These are phyloP conservation scores for Thielaviopsis ethacetica DNA, from an alignment of 2,329 filamentous ascomycete species.

Conservation along the genomic window DNA sequence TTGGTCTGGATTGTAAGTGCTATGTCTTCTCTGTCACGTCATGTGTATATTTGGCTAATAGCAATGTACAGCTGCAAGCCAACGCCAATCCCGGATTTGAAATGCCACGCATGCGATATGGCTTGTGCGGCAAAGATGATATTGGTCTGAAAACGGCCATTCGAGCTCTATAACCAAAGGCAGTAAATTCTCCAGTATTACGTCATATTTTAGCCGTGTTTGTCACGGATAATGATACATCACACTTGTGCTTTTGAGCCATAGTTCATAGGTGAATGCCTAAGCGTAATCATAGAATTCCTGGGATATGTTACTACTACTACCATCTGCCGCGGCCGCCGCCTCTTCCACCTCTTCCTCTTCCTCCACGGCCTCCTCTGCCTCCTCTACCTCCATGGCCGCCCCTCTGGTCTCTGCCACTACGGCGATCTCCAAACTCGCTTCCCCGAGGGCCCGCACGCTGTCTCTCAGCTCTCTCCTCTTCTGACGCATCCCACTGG, in stretches of 20 bases:
- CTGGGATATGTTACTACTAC: background rate
- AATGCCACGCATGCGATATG: too few relatives aligned
- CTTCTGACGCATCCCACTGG: conserved; percentile 53
- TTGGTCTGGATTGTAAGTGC: conserved; percentile 39
- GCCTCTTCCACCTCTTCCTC: conserved; percentile 17
- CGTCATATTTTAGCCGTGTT: background rate
- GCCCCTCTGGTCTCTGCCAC: conserved; percentile 21
- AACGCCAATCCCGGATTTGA: background rate
- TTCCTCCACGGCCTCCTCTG: conserved; percentile 19
- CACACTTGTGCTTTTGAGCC: background rate
- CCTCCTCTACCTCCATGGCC: conserved; percentile 22
- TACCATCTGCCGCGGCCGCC: conserved; percentile 14
- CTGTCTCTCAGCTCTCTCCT: conserved; percentile 48
- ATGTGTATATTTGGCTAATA: background rate
- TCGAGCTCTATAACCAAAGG: background rate
- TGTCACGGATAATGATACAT: background rate
- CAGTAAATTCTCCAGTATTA: background rate
- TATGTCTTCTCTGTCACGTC: background rate
- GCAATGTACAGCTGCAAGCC: background rate
- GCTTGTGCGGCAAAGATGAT: background rate
- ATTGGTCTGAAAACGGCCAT: background rate
- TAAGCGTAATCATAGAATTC: background rate
- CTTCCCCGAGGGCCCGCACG: conserved; percentile 24
- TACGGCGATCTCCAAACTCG: conserved; percentile 14
- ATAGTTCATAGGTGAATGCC: background rate